Conservation (phyloP, 2,329 filamentous ascomycete genomes). For the Hypoxylon sp. region DNA sequence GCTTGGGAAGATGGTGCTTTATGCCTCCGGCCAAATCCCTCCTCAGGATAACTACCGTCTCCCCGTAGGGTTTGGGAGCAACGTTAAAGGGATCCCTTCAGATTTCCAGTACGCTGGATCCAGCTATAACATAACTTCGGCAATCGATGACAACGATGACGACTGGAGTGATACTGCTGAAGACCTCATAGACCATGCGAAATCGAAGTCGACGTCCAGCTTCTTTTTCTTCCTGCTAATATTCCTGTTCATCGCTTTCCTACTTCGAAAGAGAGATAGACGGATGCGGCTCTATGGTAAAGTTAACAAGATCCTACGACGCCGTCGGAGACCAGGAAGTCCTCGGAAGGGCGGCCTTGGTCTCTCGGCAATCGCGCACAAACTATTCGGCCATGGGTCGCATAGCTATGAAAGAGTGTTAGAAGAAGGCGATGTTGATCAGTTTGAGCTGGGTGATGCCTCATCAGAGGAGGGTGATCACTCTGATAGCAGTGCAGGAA, state of each 20-base stretch:
- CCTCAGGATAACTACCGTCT: conserved; percentile 68
- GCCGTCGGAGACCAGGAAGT: conserved; percentile 60
- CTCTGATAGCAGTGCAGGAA: conserved; percentile 67
- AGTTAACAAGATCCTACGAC: conserved; percentile 59
- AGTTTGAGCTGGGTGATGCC: conserved; percentile 81
- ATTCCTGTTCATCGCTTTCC: conserved; percentile 74
- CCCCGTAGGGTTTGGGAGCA: conserved; percentile 94
- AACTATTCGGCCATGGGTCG: conserved; percentile 72
- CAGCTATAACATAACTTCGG: conserved; percentile 54
- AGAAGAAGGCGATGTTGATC: conserved; percentile 79
- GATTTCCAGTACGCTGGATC: conserved; percentile 90
- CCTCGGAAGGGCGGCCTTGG: conserved; percentile 61
- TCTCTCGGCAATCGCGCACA: conserved; percentile 66
- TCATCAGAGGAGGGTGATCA: conserved; percentile 74
- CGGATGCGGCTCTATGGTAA: conserved; percentile 71
- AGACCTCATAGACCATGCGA: conserved; percentile 73
- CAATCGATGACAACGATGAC: conserved; percentile 58
- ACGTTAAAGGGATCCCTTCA: conserved; percentile 72
- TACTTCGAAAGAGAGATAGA: conserved; percentile 84
- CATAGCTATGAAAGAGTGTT: conserved; percentile 84
- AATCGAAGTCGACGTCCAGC: conserved; percentile 77
- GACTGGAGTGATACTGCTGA: conserved; percentile 66
- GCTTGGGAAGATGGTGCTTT: conserved; percentile 94
- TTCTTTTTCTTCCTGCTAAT: conserved; percentile 83
- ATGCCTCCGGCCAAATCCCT: conserved; percentile 89